Base-by-base conservation (phyloP, 208 protist species). In the Leishmania major region DNA sequence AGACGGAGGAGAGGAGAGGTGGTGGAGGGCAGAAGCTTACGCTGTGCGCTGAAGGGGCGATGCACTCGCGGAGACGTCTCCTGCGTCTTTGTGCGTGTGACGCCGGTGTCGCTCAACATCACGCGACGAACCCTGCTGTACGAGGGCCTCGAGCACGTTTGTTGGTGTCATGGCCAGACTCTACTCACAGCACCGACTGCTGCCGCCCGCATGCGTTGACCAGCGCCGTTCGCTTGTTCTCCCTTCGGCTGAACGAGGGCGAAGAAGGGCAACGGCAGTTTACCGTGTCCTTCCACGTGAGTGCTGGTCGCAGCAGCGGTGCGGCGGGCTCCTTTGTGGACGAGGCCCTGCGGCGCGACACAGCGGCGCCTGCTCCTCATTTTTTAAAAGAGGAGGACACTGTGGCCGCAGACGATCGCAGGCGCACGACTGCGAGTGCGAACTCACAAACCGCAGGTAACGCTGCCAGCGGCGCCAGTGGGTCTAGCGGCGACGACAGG, bases 51-150 rank as follows among this genome's bases (percentile, higher is more conserved):
- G 70, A 45, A n/a, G 70, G 40, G 70, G 35, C 35, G 15, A 77
- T 77, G 73, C 31, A 77, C 73, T 64, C 73, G 45, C 73, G 51
- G 51, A 28, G 47, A 47, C 49, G 51, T 62, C 51, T 77, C 51
- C 25, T 77, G 51, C 51, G 73, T n/a, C 47, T 57, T 35, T 15
- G 35, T 43, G 45, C 6, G 51, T 62, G 73, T 77, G 73, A 17
- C 8, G 49, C 35, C 19, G 6, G 53, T 45, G 73, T n/a, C 51
- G 73, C 53, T 62, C 73, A 3, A n/a, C 73, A 77, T n/a, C 73
- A 17, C 73, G 19, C 51, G 40, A 22, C 25, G 53, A 15, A 55
- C n/a, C 25, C 45, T 51, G 43, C 10, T 74, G 25, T 35, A 19
- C 37, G 25, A 74, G 47, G 47, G 4, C 47, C 1, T 22, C 37